These are phyloP conservation scores for Asterophora parasitica DNA, from an alignment of 768 basidiomycete species.

Conservation along the genomic window DNA sequence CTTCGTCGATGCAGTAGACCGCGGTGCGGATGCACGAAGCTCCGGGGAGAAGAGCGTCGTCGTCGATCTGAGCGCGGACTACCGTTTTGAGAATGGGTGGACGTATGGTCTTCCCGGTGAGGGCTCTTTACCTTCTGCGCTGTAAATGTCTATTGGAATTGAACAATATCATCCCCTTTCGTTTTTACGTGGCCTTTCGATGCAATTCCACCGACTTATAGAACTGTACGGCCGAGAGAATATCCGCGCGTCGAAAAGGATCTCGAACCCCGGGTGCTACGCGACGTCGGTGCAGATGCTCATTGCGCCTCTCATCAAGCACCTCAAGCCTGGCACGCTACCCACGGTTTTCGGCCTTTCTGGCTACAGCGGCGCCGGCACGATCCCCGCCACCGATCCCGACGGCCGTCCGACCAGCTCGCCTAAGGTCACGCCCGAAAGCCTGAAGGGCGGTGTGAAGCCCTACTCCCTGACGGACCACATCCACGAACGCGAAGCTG, in stretches of 20 bases:
- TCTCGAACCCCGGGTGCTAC: slow-evolving; percentile 98
- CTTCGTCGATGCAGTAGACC: slow-evolving; percentile 92
- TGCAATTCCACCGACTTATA: slow-evolving; percentile 27
- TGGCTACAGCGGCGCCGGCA: slow-evolving; percentile 95
- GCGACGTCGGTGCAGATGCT: slow-evolving; percentile 91
- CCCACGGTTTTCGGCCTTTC: slow-evolving; percentile 92
- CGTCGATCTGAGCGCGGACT: slow-evolving; percentile 92
- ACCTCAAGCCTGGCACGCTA: slow-evolving; percentile 53
- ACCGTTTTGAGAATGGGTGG: slow-evolving; percentile 93
- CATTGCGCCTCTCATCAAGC: slow-evolving; percentile 79
- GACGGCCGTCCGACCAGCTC: slow-evolving; percentile 69
- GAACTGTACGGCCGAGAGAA: slow-evolving; percentile 80
- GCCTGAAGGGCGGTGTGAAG: slow-evolving; percentile 67
- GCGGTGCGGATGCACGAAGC: slow-evolving; percentile 53
- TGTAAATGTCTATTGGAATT: slow-evolving; percentile 26
- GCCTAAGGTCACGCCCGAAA: slow-evolving; percentile 79
- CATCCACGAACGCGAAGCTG: slow-evolving; percentile 97
- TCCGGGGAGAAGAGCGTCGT: slow-evolving; percentile 63
- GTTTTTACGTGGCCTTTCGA: slow-evolving; percentile 13
- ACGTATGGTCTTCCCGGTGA: slow-evolving; percentile 98
- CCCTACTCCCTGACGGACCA: slow-evolving; percentile 94
- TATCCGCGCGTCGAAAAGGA: slow-evolving; percentile 70
- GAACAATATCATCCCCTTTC: slow-evolving; percentile 24
- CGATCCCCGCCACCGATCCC: slow-evolving; percentile 61
- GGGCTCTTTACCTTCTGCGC: slow-evolving; percentile 38